Base-by-base conservation (phyloP, 1,284 basidiomycete genomes). In the Leccinum subrobustum region DNA sequence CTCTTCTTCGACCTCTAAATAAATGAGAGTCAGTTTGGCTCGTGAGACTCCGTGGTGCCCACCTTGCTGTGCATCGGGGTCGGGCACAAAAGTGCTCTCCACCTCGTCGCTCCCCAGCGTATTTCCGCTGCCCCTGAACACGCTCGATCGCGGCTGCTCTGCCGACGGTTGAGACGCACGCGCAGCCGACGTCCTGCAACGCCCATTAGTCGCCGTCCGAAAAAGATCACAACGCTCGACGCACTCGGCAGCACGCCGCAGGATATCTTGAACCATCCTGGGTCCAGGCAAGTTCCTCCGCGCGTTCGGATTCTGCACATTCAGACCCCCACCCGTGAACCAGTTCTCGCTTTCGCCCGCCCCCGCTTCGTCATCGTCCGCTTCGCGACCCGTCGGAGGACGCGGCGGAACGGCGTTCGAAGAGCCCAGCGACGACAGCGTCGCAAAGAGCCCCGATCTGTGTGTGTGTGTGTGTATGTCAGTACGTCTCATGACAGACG, bases 41-140 rank as follows among this genome's bases (percentile, higher is more conserved):
- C 4, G 25, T 4, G 44, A 52, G 23, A 35, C 0, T 8, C 20
- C 3, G 25, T 18, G 4, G n/a, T 6, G 3, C 8, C 61, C 25
- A 75, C 70, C 69, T 60, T 55, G 66, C 29, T 73, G 70, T 2
- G 81, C 81, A 62, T 77, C 75, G 0, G 88, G 86, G 73, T 92
- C 91, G n/a, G 91, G 87, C 33, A 95, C 77, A 63, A 79, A 87
- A 9, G 79, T 69, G 60, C 89, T 91, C 11, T 88, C 87, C 1
- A 88, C 81, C 20, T 96, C 93, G 60, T 96, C 94, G 27, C 89
- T 88, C 2, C 95, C 95, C n/a, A 98, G 80, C 0, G 82, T 92
- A 73, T 96, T 85, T 3, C 93, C 95, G 3, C 86, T 81, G 1
- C 93, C 93, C 52, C 76, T 71, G 71, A 93, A 93, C 1, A 74